Conservation (phyloP, 352 stramenopile genomes). For the Phytopythium kandeliae region DNA sequence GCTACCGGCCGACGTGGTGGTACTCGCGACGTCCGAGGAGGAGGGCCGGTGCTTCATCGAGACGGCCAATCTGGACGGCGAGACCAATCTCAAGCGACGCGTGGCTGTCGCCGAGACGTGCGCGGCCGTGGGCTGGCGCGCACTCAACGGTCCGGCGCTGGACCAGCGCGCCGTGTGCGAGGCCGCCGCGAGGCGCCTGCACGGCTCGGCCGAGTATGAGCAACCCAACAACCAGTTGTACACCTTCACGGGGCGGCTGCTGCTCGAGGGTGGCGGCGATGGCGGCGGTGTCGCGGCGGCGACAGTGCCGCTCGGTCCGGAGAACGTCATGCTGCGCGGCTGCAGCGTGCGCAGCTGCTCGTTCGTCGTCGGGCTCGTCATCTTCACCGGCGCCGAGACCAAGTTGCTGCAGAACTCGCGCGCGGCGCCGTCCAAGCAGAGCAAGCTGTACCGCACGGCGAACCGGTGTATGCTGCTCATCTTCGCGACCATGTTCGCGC, state of each 20-base stretch:
- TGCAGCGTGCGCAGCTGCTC: constrained; percentile 93
- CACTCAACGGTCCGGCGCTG: constrained; percentile 17
- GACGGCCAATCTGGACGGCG: constrained; percentile 84
- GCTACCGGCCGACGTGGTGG: constrained; percentile 86
- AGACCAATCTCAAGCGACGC: constrained; percentile 86
- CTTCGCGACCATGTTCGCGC: constrained; percentile 54
- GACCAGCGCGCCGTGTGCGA: constrained; percentile 27
- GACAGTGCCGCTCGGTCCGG: constrained; percentile 35
- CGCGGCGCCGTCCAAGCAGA: constrained; percentile 82
- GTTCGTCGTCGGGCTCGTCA: constrained; percentile 91
- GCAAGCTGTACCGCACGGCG: constrained; percentile 64
- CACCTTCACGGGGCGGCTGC: constrained; percentile 59
- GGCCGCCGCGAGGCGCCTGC: constrained; percentile 18
- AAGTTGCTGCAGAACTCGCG: constrained; percentile 82
- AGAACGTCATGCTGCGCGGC: constrained; percentile 91
- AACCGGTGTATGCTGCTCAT: constrained; percentile 81
- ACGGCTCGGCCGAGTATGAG: constrained; percentile 57
- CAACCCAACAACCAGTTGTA: constrained; percentile 79
- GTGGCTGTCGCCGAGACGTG: constrained; percentile 39
- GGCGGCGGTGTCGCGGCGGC: constrained; percentile 3
- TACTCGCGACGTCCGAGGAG: constrained; percentile 69
- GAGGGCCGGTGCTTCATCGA: constrained; percentile 80
- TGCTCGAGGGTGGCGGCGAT: constrained; percentile 19
- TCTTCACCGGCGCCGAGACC: constrained; percentile 89
- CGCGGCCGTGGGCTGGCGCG: constrained; percentile 24